These are phyloP conservation scores for Aspergillus ustus DNA, from an alignment of 2,329 filamentous ascomycete genomes.

Conservation along the genomic window DNA sequence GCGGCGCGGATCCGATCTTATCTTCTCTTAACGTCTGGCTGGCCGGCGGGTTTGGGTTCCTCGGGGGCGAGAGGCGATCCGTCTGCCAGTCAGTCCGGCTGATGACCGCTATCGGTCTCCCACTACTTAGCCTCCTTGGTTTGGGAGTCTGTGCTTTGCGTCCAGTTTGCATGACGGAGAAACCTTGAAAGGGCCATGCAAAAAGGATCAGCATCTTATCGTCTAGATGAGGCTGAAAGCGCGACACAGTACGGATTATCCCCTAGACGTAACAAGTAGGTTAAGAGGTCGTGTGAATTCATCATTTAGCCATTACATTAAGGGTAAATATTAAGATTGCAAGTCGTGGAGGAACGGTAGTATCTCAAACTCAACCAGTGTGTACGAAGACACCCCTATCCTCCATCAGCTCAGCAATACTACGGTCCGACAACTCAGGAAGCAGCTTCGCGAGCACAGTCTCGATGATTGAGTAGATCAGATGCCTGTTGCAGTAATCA, in stretches of 20 bases:
- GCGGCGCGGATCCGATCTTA: not conserved
- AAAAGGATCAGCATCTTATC: not conserved
- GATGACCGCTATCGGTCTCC: not conserved
- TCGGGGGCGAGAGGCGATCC: no score
- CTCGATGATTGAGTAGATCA: conserved; percentile 83
- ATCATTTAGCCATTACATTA: conserved; percentile 2
- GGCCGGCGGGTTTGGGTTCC: not conserved
- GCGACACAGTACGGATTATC: not conserved
- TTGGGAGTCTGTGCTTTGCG: not conserved
- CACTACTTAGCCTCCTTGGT: not conserved
- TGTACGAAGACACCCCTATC: conserved; percentile 61
- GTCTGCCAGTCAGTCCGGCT: not conserved
- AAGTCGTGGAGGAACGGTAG: not conserved
- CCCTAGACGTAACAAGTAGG: not conserved
- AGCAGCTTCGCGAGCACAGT: conserved; percentile 78
- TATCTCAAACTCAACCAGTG: conserved; percentile 18
- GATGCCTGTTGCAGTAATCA: conserved; percentile 88
- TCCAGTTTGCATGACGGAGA: not conserved
- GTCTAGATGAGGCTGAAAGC: not conserved
- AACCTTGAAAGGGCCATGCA: not conserved
- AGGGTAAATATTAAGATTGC: not conserved
- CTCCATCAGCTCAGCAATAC: conserved; percentile 72
- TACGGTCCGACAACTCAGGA: conserved; percentile 78
- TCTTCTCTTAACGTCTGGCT: not conserved
- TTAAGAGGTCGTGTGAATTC: not conserved